Percentiles rank a stretch among this genome's conserved stretches.
Conservation (phyloP, 176 grass and related monocot species). For the Carex myosuroides region DNA sequence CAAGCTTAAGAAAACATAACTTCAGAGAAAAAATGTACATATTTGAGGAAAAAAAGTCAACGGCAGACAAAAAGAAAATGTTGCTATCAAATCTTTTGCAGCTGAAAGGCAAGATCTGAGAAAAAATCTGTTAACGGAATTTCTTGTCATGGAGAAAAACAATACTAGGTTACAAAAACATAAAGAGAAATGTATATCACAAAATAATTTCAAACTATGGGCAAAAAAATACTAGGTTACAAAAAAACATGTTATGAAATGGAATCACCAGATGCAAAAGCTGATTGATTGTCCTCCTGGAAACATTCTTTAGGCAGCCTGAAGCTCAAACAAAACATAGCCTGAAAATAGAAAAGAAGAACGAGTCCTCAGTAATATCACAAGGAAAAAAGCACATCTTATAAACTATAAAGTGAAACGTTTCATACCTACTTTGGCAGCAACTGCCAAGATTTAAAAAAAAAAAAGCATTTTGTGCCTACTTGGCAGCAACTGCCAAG, state of each 20-base stretch:
- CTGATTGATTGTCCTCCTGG: background rate
- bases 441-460: no score
- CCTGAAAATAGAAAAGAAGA: constrained; percentile 41
- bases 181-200: background rate
- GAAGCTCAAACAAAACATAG: constrained; percentile 95
- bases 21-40: background rate
- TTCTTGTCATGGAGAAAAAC: background rate
- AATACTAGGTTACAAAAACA: background rate
- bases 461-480: background rate
- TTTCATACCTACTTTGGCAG: background rate
- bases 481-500: no score
- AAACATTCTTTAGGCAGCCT: constrained; percentile 45
- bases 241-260: constrained; percentile 3
- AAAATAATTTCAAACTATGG: background rate
- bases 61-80: background rate
- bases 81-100: background rate
- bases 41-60: background rate
- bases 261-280: background rate
- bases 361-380: background rate
- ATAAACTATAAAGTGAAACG: background rate
- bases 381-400: background rate
- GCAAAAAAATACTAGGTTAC: background rate
- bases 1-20: background rate
- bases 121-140: background rate
- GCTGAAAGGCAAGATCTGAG: background rate